Conservation (phyloP, 2,329 filamentous ascomycete genomes). For the Penicillium palitans region DNA sequence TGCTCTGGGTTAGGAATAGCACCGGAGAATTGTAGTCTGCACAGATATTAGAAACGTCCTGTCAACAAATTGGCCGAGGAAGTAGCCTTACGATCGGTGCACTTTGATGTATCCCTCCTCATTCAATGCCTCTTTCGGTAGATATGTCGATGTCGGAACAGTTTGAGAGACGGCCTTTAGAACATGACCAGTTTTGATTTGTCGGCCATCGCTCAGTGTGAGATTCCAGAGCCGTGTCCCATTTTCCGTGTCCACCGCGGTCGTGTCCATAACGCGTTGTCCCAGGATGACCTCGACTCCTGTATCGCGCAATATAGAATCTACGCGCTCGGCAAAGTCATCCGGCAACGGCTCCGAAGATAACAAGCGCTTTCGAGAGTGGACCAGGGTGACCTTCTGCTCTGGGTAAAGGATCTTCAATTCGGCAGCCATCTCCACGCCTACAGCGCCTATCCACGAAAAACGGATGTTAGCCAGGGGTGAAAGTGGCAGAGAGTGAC, state of each 20-base stretch:
- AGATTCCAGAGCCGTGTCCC: conserved; percentile 41
- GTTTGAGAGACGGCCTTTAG: conserved; percentile 68
- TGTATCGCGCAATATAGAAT: conserved; percentile 59
- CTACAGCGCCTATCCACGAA: conserved; percentile 62
- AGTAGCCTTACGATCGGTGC: conserved; percentile 44
- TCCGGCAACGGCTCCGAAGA: conserved; percentile 72
- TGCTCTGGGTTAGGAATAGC: conserved; percentile 56
- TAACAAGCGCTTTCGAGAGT: conserved; percentile 69
- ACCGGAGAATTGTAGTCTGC: conserved; percentile 56
- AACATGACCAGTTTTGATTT: conserved; percentile 63
- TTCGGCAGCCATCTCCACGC: conserved; percentile 79
- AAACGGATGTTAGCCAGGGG: not conserved
- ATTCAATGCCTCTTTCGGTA: conserved; percentile 61
- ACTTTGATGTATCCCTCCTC: conserved; percentile 67
- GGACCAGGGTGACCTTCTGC: conserved; percentile 69
- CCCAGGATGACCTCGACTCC: conserved; percentile 53
- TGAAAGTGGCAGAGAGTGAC: too few species aligned
- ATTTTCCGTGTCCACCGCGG: conserved; percentile 17
- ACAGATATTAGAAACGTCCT: not conserved
- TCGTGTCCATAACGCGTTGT: conserved; percentile 30
- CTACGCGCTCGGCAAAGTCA: conserved; percentile 62
- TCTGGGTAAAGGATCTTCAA: conserved; percentile 67
- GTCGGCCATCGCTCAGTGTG: conserved; percentile 61
- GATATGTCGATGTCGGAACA: conserved; percentile 61
- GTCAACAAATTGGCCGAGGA: not conserved